Evolutionary conservation across 2,329 filamentous ascomycete species (phyloP).

Genomic region (Aspergillus ibericus): DNA sequence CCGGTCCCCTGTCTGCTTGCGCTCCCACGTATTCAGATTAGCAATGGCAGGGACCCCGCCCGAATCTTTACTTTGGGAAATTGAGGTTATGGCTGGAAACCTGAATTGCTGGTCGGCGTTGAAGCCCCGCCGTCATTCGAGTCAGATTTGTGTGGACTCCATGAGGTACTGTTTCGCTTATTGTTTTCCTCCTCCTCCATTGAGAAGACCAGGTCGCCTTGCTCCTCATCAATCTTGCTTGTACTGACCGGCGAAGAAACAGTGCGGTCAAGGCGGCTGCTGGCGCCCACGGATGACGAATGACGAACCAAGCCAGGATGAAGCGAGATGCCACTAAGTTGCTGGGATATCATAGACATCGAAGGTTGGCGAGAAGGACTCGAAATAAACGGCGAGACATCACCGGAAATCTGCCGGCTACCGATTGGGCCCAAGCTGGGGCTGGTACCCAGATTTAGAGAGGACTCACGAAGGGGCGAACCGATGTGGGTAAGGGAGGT

Average conservation of each 20-base stretch:
- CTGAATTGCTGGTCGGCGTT: slow-evolving; percentile 19
- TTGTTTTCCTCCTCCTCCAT: slow-evolving; percentile 54
- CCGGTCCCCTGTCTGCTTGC: slow-evolving; percentile 19
- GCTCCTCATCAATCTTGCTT: slow-evolving; percentile 51
- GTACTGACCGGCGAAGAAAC: slow-evolving; percentile 48
- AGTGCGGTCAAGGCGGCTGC: slow-evolving; percentile 44
- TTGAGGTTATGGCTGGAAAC: slow-evolving; percentile 19
- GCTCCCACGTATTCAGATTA: background rate
- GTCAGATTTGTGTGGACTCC: slow-evolving; percentile 35
- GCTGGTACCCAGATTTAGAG: slow-evolving; percentile 51
- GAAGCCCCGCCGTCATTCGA: slow-evolving; percentile 30
- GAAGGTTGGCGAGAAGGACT: slow-evolving; percentile 58
- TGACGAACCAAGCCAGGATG: slow-evolving; percentile 44
- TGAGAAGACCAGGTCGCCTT: slow-evolving; percentile 49
- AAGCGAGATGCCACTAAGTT: slow-evolving; percentile 48
- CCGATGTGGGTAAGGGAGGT: slow-evolving; percentile 62
- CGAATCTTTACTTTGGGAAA: background rate
- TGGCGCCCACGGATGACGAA: slow-evolving; percentile 31
- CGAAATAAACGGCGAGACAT: slow-evolving; percentile 53
- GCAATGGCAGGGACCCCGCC: background rate
- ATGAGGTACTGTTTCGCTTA: slow-evolving; percentile 41
- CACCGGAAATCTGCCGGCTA: slow-evolving; percentile 48
- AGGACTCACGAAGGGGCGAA: slow-evolving; percentile 65
- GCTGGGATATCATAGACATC: slow-evolving; percentile 63
- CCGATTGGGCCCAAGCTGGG: slow-evolving; percentile 54